Base-by-base conservation (phyloP, 1,139 yeast genomes). In the Pichia sp. region DNA sequence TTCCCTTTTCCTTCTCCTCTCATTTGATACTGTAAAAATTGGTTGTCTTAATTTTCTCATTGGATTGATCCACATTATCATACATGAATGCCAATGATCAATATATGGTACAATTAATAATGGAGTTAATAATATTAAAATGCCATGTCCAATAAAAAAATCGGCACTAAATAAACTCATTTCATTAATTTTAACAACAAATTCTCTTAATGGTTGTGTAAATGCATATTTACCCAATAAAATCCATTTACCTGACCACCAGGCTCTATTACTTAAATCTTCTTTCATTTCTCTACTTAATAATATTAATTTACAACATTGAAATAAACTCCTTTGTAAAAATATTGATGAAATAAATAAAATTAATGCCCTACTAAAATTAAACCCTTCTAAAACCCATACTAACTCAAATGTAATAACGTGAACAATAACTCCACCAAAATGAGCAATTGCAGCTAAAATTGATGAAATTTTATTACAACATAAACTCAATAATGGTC, bases 191-290 rank as follows among this genome's bases (percentile, higher is more conserved):
- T 87, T 87, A 34, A 87, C 82, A 6, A 78, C 46, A 40, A 71
- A 73, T 59, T 87, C 96, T 48, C 95, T 66, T 5, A 76, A 41
- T 0, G 92, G 89, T 55, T 85, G 94, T 0, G 82, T 69, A 2
- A 85, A 44, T 1, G 73, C 65, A 35, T 71, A 61, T 74, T 78
- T 73, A 1, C 76, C 78, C n/a, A 76, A 71, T 11, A 65, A 66
- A 35, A 72, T 59, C 96, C 96, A 87, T 41, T 70, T 72, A 0
- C 95, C 96, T 0, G 87, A 76, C 96, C 96, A 87, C 95, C 96
- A 87, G 0, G 90, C 81, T 27, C 72, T 59, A 56, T 83, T 84
- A 2, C 83, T 61, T 33, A 66, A 65, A 49, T 76, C 80, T 48
- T 72, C 76, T 37, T 69, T 71, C 49, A 76, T 65, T 56, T 87